These are phyloP conservation scores for Phytophthora sojae DNA, from an alignment of 352 stramenopile genomes.

Conservation along the genomic window DNA sequence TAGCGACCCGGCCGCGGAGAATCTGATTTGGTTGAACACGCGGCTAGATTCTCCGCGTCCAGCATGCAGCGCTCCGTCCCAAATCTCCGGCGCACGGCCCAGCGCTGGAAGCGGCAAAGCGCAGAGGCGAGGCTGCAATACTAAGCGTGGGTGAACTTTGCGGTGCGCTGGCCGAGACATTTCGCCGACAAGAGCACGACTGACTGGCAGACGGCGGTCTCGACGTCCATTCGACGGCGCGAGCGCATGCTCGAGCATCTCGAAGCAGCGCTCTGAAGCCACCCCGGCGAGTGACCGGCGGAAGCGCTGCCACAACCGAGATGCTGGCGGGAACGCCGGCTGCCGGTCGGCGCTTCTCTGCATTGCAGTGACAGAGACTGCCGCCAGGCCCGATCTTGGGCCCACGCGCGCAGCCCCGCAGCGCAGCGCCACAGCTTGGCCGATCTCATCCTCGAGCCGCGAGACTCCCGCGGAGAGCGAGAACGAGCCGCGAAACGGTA, in stretches of 20 bases:
- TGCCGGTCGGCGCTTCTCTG: slow-evolving; percentile 11
- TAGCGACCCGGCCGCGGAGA: neutral
- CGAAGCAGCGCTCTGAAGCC: slow-evolving; percentile 1
- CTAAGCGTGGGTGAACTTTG: neutral
- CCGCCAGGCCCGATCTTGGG: slow-evolving; percentile 2
- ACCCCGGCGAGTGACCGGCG: neutral
- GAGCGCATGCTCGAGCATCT: neutral
- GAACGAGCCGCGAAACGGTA: slow-evolving; percentile 4
- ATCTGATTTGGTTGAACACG: slow-evolving; percentile 15
- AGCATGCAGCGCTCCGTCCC: neutral
- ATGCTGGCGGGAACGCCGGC: slow-evolving; percentile 7
- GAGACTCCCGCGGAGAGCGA: neutral
- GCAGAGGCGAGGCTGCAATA: slow-evolving; percentile 7
- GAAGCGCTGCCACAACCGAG: neutral
- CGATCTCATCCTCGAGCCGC: slow-evolving; percentile 1
- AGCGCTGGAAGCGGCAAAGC: no score
- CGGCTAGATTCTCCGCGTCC: slow-evolving; percentile 9
- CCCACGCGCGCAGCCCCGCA: neutral
- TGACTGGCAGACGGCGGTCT: slow-evolving; percentile 10
- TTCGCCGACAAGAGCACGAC: slow-evolving; percentile 14
- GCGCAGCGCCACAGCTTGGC: slow-evolving; percentile 1
- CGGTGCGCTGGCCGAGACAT: slow-evolving; percentile 4
- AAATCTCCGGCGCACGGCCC: no score
- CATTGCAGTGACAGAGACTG: slow-evolving; percentile 7
- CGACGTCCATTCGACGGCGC: slow-evolving; percentile 10